These are phyloP conservation scores for Diutina pseudorugosa DNA, from an alignment of 1,139 yeast species.

Conservation along the genomic window DNA sequence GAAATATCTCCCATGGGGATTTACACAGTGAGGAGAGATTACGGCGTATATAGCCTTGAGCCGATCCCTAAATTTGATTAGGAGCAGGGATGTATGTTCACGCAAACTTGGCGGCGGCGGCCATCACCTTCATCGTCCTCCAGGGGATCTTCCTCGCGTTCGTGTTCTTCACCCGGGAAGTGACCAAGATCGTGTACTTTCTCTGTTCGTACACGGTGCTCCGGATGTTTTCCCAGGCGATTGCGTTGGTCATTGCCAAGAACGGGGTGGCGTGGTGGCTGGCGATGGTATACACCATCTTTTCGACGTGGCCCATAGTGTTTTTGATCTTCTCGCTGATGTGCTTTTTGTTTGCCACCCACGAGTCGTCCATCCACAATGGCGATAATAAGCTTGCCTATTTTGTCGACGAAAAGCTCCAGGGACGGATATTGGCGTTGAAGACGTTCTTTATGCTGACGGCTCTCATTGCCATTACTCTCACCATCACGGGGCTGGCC, in stretches of 20 bases:
- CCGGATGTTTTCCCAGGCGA: background rate
- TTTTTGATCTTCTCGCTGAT: constrained; percentile 1
- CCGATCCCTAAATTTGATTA: background rate
- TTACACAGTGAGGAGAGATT: background rate
- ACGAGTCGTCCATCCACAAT: background rate
- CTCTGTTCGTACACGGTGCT: background rate
- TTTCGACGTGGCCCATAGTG: background rate
- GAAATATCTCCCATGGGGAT: background rate
- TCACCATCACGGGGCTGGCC: background rate
- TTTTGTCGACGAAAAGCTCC: background rate
- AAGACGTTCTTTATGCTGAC: background rate
- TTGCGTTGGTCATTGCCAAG: constrained; percentile 1
- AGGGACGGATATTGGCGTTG: background rate
- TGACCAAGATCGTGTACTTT: constrained; percentile 2
- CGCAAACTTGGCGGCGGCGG: constrained; percentile 1
- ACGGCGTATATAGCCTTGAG: background rate
- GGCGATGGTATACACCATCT: background rate
- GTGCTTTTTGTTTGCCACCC: background rate
- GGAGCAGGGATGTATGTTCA: background rate
- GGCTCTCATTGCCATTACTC: background rate
- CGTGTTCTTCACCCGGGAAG: constrained; percentile 1
- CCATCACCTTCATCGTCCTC: constrained; percentile 1
- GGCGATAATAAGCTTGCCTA: background rate
- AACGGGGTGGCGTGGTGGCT: constrained; percentile 2
- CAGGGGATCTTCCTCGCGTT: background rate